Conservation (phyloP, 768 basidiomycete species). For the Cystobasidium ongulense region DNA sequence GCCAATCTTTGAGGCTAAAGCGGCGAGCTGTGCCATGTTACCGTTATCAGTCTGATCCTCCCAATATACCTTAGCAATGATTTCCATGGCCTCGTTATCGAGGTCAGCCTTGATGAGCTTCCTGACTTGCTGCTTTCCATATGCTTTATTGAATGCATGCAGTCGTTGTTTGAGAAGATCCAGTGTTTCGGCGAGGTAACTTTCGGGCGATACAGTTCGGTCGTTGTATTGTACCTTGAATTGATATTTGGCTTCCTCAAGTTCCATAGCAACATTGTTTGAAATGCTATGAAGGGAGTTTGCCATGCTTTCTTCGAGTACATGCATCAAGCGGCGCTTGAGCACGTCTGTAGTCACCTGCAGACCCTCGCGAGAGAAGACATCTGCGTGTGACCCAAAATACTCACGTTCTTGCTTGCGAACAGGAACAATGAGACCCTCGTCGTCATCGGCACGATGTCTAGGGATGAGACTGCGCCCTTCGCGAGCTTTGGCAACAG, state of each 20-base stretch:
- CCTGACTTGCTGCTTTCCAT: constrained; percentile 80
- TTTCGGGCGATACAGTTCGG: constrained; percentile 83
- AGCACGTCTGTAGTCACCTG: constrained; percentile 90
- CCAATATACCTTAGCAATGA: constrained; percentile 96
- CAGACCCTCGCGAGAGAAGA: constrained; percentile 46
- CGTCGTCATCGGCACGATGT: constrained; percentile 30
- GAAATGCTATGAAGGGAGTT: constrained; percentile 89
- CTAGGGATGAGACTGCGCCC: constrained; percentile 17
- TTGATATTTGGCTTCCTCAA: constrained; percentile 94
- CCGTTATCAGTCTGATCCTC: constrained; percentile 62
- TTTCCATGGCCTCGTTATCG: constrained; percentile 93
- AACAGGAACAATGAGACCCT: constrained; percentile 48
- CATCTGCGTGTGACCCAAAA: constrained; percentile 47
- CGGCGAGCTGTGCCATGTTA: constrained; percentile 64
- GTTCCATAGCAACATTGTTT: constrained; percentile 91
- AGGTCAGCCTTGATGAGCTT: constrained; percentile 82
- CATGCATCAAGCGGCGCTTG: constrained; percentile 84
- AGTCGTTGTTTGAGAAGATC: constrained; percentile 80
- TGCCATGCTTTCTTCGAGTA: constrained; percentile 94
- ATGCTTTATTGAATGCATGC: constrained; percentile 72
- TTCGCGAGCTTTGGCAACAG: constrained; percentile 43
- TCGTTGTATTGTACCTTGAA: constrained; percentile 99
- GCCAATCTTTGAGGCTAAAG: constrained; percentile 49
- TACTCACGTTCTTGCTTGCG: constrained; percentile 51
- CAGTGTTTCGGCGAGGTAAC: constrained; percentile 94